Percentiles rank a stretch among this genome's conserved stretches.
Conservation (phyloP, 2,329 filamentous ascomycete species). For the Tolypocladium pustulatum region DNA sequence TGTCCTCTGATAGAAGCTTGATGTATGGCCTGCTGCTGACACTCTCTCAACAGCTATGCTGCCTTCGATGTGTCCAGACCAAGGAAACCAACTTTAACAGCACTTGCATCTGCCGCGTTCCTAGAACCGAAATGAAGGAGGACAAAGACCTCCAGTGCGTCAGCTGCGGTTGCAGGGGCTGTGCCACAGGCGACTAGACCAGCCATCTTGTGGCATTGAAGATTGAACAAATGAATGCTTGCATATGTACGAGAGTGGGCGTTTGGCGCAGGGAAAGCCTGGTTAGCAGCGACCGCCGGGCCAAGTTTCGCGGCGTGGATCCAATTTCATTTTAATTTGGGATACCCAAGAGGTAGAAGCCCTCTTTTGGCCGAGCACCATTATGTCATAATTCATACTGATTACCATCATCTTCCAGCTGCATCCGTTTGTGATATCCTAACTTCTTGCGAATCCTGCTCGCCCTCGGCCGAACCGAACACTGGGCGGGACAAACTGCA, state of each 20-base stretch:
- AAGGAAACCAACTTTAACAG: constrained; percentile 99
- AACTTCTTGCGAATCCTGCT: constrained; percentile 41
- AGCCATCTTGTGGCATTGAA: background rate
- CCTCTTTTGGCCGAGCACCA: constrained; percentile 19
- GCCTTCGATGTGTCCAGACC: constrained; percentile 93
- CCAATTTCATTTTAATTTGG: background rate
- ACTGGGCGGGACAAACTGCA: constrained; percentile 60
- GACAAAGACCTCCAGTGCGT: constrained; percentile 87
- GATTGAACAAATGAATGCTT: background rate
- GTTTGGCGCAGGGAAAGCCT: background rate
- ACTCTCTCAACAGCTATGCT: constrained; percentile 59
- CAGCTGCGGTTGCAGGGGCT: constrained; percentile 87
- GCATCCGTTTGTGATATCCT: constrained; percentile 9
- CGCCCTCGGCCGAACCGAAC: constrained; percentile 53
- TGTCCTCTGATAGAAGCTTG: constrained; percentile 11
- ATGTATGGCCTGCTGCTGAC: constrained; percentile 13
- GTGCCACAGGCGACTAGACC: constrained; percentile 67
- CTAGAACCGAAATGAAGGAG: constrained; percentile 80
- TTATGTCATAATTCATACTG: constrained; percentile 20
- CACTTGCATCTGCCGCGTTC: constrained; percentile 94
- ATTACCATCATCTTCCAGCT: constrained; percentile 15
- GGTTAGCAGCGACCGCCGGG: background rate
- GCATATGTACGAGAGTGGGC: background rate
- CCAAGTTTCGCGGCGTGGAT: background rate
- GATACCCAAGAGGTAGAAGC: constrained; percentile 22